phyloP scores from a whole-genome alignment of 192 early-diverging fungal genomes.

The Coemansia sp. region DNA sequence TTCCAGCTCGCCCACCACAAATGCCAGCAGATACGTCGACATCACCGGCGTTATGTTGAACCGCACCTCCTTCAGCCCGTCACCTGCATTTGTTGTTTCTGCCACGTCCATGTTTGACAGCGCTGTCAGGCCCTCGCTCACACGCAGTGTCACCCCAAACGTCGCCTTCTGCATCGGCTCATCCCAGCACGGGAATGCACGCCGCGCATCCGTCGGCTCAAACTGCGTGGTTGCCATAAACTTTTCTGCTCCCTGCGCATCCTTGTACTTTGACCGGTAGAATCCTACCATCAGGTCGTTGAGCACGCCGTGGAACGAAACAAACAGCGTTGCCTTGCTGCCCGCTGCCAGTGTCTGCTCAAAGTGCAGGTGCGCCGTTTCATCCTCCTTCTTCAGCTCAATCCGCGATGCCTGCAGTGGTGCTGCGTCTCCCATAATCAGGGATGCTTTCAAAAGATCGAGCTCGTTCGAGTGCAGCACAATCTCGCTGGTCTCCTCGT shows the following conservation, averaged over 20 bases:
- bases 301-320: constrained; percentile 65
- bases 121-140: constrained; percentile 59
- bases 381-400: constrained; percentile 31
- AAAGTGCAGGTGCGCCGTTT: constrained; percentile 61
- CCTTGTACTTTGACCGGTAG: constrained; percentile 81
- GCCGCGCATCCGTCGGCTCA: constrained; percentile 85
- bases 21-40: constrained; percentile 79
- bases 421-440: constrained; percentile 53
- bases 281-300: constrained; percentile 94
- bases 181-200: constrained; percentile 95
- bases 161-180: constrained; percentile 95
- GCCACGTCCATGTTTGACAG: constrained; percentile 74
- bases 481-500: constrained; percentile 63
- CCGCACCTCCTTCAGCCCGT: constrained; percentile 53
- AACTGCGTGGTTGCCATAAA: constrained; percentile 88
- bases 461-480: constrained; percentile 69
- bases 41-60: constrained; percentile 76
- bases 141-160: constrained; percentile 66
- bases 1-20: constrained; percentile 75
- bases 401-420: constrained; percentile 29
- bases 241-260: constrained; percentile 59
- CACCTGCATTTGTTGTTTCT: constrained; percentile 41
- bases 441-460: constrained; percentile 51
- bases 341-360: constrained; percentile 56
- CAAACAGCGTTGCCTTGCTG: constrained; percentile 55